Evolutionary conservation across 2,329 filamentous ascomycete genomes (phyloP).

Genomic region (Monilinia vaccinii-corymbosi): DNA sequence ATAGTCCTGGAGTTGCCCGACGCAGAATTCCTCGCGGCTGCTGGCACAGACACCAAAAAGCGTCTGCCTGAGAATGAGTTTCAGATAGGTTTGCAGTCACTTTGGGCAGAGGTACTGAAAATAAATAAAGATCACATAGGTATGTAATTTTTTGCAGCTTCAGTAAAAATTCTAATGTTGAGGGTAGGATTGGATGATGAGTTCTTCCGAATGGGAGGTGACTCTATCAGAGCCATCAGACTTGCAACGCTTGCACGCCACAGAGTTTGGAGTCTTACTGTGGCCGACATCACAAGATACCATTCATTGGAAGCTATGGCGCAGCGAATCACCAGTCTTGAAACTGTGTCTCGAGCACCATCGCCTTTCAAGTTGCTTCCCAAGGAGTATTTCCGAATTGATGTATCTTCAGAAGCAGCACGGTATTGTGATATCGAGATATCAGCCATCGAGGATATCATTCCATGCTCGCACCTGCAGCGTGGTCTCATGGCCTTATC

Average conservation of each 20-base stretch:
- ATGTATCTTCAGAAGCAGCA: background rate
- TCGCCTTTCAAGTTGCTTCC: background rate
- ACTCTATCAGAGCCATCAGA: conserved; percentile 31
- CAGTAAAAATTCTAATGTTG: background rate
- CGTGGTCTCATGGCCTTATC: conserved; percentile 32
- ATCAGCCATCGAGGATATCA: conserved; percentile 26
- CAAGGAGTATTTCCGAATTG: background rate
- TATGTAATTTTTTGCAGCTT: background rate
- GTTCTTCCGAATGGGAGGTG: conserved; percentile 32
- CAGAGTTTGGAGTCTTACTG: conserved; percentile 30
- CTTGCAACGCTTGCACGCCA: conserved; percentile 32
- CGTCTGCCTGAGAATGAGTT: background rate
- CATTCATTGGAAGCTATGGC: conserved; percentile 34
- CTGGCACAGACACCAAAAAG: background rate
- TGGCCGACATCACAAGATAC: conserved; percentile 32
- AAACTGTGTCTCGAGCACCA: background rate
- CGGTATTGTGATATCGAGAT: background rate
- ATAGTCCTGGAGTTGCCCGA: background rate
- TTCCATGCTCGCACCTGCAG: conserved; percentile 31
- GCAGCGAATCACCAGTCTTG: background rate
- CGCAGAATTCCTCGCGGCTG: background rate
- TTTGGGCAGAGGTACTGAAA: background rate
- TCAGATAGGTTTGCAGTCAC: background rate
- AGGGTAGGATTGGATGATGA: conserved; percentile 22
- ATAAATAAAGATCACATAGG: background rate